Conservation (phyloP, 2,329 filamentous ascomycete species). For the Lachnellula suecica region DNA sequence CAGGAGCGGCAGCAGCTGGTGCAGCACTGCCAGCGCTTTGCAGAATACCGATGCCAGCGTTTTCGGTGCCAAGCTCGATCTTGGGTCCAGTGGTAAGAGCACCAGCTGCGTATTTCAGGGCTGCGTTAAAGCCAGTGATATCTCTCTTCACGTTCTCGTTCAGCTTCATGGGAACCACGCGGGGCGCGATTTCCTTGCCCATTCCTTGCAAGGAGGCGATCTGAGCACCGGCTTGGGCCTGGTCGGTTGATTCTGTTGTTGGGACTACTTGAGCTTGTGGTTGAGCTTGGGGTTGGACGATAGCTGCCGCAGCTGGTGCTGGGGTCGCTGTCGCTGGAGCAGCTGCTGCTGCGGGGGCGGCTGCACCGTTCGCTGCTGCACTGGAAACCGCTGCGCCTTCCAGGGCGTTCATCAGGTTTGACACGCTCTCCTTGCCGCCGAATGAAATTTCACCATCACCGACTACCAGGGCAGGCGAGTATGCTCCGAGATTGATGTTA, state of each 20-base stretch:
- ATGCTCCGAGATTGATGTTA: slow-evolving; percentile 20
- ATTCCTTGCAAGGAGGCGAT: slow-evolving; percentile 46
- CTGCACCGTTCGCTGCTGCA: slow-evolving; percentile 33
- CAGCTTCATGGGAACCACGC: slow-evolving; percentile 25
- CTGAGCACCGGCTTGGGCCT: slow-evolving; percentile 35
- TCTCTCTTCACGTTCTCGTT: slow-evolving; percentile 35
- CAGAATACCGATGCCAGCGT: slow-evolving; percentile 42
- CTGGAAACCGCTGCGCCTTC: slow-evolving; percentile 46
- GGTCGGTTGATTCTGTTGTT: slow-evolving; percentile 10
- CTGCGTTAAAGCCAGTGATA: slow-evolving; percentile 40
- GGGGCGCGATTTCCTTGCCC: slow-evolving; percentile 49
- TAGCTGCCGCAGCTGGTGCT: slow-evolving; percentile 18
- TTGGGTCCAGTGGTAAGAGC: slow-evolving; percentile 39
- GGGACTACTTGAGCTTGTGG: slow-evolving; percentile 10
- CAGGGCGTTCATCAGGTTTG: slow-evolving; percentile 44
- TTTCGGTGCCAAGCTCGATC: slow-evolving; percentile 40
- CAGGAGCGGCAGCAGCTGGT: slow-evolving; percentile 4
- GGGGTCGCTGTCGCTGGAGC: slow-evolving; percentile 21
- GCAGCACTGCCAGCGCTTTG: slow-evolving; percentile 16
- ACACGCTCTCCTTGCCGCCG: slow-evolving; percentile 44
- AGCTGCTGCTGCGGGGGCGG: slow-evolving; percentile 31
- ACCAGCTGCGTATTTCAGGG: slow-evolving; percentile 39
- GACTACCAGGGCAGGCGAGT: slow-evolving; percentile 30
- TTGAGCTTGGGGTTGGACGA: slow-evolving; percentile 13
- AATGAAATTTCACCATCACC: slow-evolving; percentile 48